Percentiles rank a stretch among this genome's conserved stretches.
phyloP scores from a whole-genome alignment of 2,329 filamentous ascomycete genomes.

The Aspergillus aculeatinus region DNA sequence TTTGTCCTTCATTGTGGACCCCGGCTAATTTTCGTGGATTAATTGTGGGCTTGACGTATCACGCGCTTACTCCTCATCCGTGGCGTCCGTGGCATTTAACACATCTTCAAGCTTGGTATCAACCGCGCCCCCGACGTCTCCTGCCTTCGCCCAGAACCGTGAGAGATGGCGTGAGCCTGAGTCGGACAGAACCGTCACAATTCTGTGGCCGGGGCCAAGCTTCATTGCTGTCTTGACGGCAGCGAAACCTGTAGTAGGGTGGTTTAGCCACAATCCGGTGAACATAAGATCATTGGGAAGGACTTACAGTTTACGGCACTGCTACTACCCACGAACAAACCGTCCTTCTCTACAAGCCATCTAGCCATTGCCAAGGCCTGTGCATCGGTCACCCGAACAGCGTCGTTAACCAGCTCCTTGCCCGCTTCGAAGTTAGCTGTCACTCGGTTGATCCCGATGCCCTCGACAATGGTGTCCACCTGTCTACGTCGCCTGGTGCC shows the following conservation, averaged over 20 bases:
- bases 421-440: slow-evolving; percentile 91
- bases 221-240: slow-evolving; percentile 48
- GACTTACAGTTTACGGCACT: slow-evolving; percentile 87
- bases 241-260: slow-evolving; percentile 43
- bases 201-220: slow-evolving; percentile 49
- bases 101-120: slow-evolving; percentile 49
- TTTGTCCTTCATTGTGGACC: neutral
- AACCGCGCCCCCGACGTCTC: slow-evolving; percentile 46
- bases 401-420: slow-evolving; percentile 82
- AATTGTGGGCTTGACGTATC: neutral
- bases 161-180: slow-evolving; percentile 53
- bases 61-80: slow-evolving; percentile 17
- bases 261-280: neutral
- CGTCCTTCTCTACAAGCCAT: slow-evolving; percentile 93
- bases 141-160: slow-evolving; percentile 52
- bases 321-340: slow-evolving; percentile 90
- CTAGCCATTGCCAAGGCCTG: slow-evolving; percentile 93
- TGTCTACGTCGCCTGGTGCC: slow-evolving; percentile 86
- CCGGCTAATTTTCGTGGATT: neutral
- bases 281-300: neutral
- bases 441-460: slow-evolving; percentile 91
- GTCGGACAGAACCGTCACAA: slow-evolving; percentile 52
- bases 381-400: slow-evolving; percentile 80
- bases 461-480: slow-evolving; percentile 94
- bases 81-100: slow-evolving; percentile 38